Conservation (phyloP, 2,329 filamentous ascomycete species). For the Fusarium sp. region DNA sequence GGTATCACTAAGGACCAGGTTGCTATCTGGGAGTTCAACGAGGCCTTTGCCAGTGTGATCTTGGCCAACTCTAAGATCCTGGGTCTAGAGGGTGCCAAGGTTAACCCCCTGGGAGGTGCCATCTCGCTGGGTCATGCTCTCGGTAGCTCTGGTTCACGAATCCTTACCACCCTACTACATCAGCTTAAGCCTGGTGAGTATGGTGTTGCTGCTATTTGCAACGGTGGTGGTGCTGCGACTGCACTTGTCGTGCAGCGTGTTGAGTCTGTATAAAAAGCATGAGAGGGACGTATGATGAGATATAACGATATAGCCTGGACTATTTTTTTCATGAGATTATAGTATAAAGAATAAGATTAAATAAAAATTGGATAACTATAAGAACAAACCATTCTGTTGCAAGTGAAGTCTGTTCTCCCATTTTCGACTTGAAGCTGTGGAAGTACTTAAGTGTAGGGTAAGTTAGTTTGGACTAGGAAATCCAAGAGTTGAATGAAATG, state of each 20-base stretch:
- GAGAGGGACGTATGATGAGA: neutral
- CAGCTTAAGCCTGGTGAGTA: conserved; percentile 94
- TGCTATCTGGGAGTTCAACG: conserved; percentile 97
- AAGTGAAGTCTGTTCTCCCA: no score
- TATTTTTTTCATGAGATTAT: neutral
- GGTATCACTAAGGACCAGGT: conserved; percentile 93
- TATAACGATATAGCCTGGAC: neutral
- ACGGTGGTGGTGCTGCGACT: conserved; percentile 92
- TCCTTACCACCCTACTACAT: conserved; percentile 89
- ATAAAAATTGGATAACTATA: neutral
- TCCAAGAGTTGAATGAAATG: neutral
- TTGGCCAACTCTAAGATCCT: conserved; percentile 95
- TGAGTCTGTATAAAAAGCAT: conserved; percentile 61
- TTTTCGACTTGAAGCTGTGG: no score
- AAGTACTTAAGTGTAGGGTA: neutral
- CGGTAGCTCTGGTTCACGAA: conserved; percentile 92
- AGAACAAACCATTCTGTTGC: fast-evolving
- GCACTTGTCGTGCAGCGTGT: conserved; percentile 91
- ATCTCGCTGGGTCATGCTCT: conserved; percentile 93
- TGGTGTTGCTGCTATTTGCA: conserved; percentile 95
- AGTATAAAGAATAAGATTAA: neutral
- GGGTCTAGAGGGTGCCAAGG: conserved; percentile 79
- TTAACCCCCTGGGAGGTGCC: conserved; percentile 90
- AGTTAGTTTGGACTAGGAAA: neutral
- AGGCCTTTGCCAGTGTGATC: conserved; percentile 95